Base-by-base conservation (phyloP, 495 filamentous ascomycete genomes). In the Xanthoparmelia taractica region DNA sequence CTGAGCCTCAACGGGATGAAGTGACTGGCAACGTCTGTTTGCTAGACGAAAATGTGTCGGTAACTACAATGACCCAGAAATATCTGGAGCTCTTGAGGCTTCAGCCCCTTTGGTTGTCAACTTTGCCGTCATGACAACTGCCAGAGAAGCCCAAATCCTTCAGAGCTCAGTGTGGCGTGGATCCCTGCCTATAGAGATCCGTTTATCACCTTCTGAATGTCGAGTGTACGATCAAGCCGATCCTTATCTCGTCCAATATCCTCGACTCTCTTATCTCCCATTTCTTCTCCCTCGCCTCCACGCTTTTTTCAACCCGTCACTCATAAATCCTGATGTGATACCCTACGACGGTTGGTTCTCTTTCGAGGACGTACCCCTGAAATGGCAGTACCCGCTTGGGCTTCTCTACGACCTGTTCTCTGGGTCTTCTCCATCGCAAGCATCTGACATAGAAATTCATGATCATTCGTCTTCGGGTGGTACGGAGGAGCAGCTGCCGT, bases 351-450 rank as follows among this genome's bases (percentile, higher is more conserved):
- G 84, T 33, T 90, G 87, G 87, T 81, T 91, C 59, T 83, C 83
- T 10, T 88, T 87, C 69, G 85, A 90, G 67, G 79, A 79, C 38
- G 85, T 98, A 73, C 86, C 92, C 68, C 73, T 92, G 77, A 87
- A 95, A 85, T 87, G 91, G 88, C 77, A 96, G 73, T 88, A 96
- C 63, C 88, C 93, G 3, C 75, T 93, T 37, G 94, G 95, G 12
- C 79, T 99, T 27, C 82, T 97, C 34, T 90, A 88, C 71, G 94
- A 99, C 73, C 82, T 97, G 17, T 96, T 88, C 63, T 85, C 86
- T 2, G 87, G 86, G 23, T 79, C 78, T 57, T 84, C 85, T 2
- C 77, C 80, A 4, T 77, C 77, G 23, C 75, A 77, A 61, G 57
- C 67, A 18, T 56, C 57, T 54, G 43, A 43, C 43, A 57, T 34